These are phyloP conservation scores for Aspergillus calidoustus DNA, from an alignment of 2,329 filamentous ascomycete species.

Conservation along the genomic window DNA sequence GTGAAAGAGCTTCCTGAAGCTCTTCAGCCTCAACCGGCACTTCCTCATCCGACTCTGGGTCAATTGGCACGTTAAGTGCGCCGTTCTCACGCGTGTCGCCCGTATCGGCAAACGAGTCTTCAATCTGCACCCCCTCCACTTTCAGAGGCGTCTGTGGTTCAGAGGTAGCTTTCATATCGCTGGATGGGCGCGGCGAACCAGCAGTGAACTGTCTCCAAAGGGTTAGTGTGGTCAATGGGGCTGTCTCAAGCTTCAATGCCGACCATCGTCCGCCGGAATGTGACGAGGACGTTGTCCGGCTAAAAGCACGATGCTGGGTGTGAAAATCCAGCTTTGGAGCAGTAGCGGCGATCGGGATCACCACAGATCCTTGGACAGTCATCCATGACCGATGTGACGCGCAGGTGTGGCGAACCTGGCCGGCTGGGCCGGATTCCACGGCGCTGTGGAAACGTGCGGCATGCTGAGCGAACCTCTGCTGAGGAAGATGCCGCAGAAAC, in stretches of 20 bases:
- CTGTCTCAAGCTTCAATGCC: slow-evolving; percentile 18
- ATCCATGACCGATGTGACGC: slow-evolving; percentile 29
- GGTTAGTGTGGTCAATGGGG: background rate
- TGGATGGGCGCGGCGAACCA: slow-evolving; percentile 9
- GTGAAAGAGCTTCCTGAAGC: slow-evolving; percentile 60
- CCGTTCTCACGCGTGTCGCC: slow-evolving; percentile 18
- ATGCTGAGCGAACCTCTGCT: slow-evolving; percentile 34
- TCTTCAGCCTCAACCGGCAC: slow-evolving; percentile 60
- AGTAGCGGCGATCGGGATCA: slow-evolving; percentile 23
- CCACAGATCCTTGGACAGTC: slow-evolving; percentile 34
- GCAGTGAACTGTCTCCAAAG: slow-evolving; percentile 11
- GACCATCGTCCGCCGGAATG: slow-evolving; percentile 24
- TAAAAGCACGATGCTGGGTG: slow-evolving; percentile 4
- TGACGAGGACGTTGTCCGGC: background rate
- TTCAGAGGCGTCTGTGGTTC: background rate
- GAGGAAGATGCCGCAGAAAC: slow-evolving; percentile 31
- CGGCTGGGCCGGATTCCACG: slow-evolving; percentile 28
- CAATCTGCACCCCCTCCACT: slow-evolving; percentile 1
- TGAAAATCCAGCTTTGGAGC: slow-evolving; percentile 9
- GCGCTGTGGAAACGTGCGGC: slow-evolving; percentile 31
- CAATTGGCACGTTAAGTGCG: slow-evolving; percentile 34
- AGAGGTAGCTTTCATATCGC: slow-evolving; percentile 2
- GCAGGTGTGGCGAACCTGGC: slow-evolving; percentile 32
- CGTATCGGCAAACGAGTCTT: background rate
- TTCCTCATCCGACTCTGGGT: slow-evolving; percentile 61